These are phyloP conservation scores for Nadsonia commutata DNA, from an alignment of 1,139 yeast species.

Conservation along the genomic window DNA sequence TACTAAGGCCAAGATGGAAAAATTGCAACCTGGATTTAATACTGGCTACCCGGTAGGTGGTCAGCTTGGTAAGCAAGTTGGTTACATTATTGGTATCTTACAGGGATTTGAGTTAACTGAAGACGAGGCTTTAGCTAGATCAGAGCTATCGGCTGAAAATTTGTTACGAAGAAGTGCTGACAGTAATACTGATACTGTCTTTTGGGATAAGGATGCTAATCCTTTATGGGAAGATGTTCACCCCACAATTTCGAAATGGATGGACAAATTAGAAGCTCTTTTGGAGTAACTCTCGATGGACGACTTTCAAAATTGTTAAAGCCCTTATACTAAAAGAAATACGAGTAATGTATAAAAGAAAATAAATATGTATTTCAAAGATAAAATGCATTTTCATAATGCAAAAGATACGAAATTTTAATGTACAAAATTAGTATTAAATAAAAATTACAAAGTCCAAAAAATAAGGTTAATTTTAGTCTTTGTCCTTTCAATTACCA, in stretches of 20 bases:
- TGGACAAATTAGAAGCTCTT: constrained; percentile 4
- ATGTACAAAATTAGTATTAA: no score
- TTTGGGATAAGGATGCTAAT: constrained; percentile 37
- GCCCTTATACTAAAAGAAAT: no score
- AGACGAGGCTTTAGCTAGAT: constrained; percentile 26
- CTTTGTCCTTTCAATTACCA: constrained; percentile 39
- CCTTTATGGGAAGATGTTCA: constrained; percentile 18
- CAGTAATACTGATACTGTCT: constrained; percentile 14
- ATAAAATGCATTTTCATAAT: no score
- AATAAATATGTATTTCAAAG: no score
- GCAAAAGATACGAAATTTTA: no score
- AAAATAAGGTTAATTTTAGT: no score
- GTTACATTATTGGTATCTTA: constrained; percentile 44
- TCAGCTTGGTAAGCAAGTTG: constrained; percentile 47
- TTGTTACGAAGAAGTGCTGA: constrained; percentile 23
- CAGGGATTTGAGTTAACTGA: constrained; percentile 19
- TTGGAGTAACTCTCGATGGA: no score
- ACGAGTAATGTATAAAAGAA: no score
- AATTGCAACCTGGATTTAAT: constrained; percentile 72
- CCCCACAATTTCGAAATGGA: constrained; percentile 29
- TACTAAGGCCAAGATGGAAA: constrained; percentile 49
- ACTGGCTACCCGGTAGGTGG: constrained; percentile 69
- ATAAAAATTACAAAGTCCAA: no score
- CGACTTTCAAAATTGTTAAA: no score
- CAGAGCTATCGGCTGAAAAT: constrained; percentile 41